Evolutionary conservation across 2,329 filamentous ascomycete species (phyloP).

Genomic region (Microascus cirrosus): DNA sequence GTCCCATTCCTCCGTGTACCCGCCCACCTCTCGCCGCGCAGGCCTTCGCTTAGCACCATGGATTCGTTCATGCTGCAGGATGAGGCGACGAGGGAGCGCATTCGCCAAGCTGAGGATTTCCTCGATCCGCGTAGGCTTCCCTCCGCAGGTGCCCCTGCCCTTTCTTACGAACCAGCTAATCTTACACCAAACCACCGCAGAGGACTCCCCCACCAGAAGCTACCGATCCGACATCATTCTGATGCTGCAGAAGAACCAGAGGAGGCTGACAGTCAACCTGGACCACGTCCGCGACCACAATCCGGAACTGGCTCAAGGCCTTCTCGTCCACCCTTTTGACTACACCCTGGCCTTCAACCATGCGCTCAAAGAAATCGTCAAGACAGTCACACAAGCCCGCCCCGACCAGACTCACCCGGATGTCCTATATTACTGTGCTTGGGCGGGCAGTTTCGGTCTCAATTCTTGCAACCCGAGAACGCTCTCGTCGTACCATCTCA

Average conservation of each 20-base stretch:
- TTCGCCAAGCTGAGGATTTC: constrained; percentile 83
- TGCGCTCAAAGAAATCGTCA: constrained; percentile 80
- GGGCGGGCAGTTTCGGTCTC: constrained; percentile 88
- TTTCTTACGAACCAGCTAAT: not conserved
- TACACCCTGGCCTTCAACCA: constrained; percentile 80
- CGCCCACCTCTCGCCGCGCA: not conserved
- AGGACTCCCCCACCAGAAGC: constrained; percentile 49
- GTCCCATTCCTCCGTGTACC: not conserved
- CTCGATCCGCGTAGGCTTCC: constrained; percentile 71
- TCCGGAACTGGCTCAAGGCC: constrained; percentile 62
- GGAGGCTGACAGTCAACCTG: constrained; percentile 61
- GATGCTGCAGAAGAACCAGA: constrained; percentile 59
- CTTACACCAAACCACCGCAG: constrained; percentile 15
- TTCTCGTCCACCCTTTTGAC: constrained; percentile 81
- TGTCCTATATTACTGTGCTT: constrained; percentile 91
- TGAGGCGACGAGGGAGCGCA: constrained; percentile 71
- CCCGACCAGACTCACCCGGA: constrained; percentile 68
- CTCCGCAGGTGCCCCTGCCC: not conserved
- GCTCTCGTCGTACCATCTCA: constrained; percentile 77
- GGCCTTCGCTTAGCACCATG: constrained; percentile 36
- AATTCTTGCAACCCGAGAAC: constrained; percentile 92
- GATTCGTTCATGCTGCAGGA: constrained; percentile 68
- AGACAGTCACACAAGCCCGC: constrained; percentile 64
- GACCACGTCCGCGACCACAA: constrained; percentile 89
- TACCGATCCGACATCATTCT: constrained; percentile 83